phyloP scores from a whole-genome alignment of 164 flowering plant species.

The Santalum album region DNA sequence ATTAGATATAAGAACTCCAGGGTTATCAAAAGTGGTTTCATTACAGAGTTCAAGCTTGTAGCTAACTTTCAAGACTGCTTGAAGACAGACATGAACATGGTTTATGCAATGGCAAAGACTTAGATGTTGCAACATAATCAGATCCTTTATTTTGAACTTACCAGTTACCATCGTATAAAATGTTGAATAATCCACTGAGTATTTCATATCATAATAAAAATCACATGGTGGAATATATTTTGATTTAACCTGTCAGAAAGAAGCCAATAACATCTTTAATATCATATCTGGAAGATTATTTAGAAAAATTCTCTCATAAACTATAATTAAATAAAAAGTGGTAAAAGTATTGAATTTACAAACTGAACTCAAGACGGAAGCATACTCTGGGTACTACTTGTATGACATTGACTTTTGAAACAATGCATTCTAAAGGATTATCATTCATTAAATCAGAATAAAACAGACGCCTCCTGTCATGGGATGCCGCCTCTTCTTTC shows the following conservation, averaged over 20 bases:
- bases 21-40: neutral
- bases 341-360: neutral
- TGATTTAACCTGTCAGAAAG: constrained; percentile 30
- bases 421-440: constrained; percentile 73
- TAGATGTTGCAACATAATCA: neutral
- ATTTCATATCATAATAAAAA: constrained; percentile 85
- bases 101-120: too few relatives aligned
- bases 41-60: too few relatives aligned
- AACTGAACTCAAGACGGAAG: constrained; percentile 1
- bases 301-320: neutral
- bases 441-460: constrained; percentile 77
- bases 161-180: constrained; percentile 43
- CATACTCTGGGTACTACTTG: constrained; percentile 48
- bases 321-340: neutral
- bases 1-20: constrained; percentile 4
- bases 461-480: constrained; percentile 80
- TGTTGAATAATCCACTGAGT: constrained; percentile 76
- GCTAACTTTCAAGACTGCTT: too few relatives aligned
- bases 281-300: neutral
- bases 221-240: constrained; percentile 40
- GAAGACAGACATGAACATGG: too few relatives aligned
- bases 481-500: constrained; percentile 46
- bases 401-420: constrained; percentile 58
- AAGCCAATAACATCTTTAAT: constrained; percentile 4
- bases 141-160: constrained; percentile 15